Evolutionary conservation across 2,329 filamentous ascomycete genomes (phyloP).

Genomic region (Fusarium cicatricum): DNA sequence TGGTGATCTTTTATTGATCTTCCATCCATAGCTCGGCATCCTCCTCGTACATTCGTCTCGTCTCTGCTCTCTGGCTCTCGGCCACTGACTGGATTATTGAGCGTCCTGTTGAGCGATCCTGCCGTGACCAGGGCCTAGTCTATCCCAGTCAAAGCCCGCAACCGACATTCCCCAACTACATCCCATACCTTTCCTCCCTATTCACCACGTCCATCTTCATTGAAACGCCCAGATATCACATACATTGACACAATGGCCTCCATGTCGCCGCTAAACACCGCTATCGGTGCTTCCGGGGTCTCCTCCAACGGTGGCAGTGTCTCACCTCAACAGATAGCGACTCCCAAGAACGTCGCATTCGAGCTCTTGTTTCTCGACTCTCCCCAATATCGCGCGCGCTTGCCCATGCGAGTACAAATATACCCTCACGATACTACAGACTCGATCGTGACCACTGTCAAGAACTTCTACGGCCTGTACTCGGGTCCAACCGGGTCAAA

Average conservation of each 20-base stretch:
- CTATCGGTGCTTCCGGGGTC: slow-evolving; percentile 44
- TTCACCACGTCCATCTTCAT: slow-evolving; percentile 33
- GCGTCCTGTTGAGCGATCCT: slow-evolving; percentile 41
- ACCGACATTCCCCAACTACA: slow-evolving; percentile 37
- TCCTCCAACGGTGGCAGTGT: slow-evolving; percentile 54
- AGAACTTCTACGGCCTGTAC: slow-evolving; percentile 98
- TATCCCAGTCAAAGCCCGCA: slow-evolving; percentile 48
- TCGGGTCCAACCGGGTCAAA: slow-evolving; percentile 73
- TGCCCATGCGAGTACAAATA: slow-evolving; percentile 89
- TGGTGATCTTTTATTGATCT: slow-evolving; percentile 42
- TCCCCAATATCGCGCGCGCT: slow-evolving; percentile 74
- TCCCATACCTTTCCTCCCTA: slow-evolving; percentile 29
- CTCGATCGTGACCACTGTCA: slow-evolving; percentile 97
- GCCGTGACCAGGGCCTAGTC: slow-evolving; percentile 40
- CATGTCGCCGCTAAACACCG: slow-evolving; percentile 54
- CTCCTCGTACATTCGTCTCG: slow-evolving; percentile 27
- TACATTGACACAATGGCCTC: slow-evolving; percentile 54
- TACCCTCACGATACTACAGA: slow-evolving; percentile 96
- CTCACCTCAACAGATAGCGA: slow-evolving; percentile 57
- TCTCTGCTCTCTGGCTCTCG: slow-evolving; percentile 33
- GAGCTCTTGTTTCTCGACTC: slow-evolving; percentile 75
- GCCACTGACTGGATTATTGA: slow-evolving; percentile 40
- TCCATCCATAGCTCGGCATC: slow-evolving; percentile 31
- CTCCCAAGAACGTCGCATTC: slow-evolving; percentile 80
- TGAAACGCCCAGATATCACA: slow-evolving; percentile 40